Percentiles rank a stretch among this genome's conserved stretches.
phyloP scores from a whole-genome alignment of 495 filamentous ascomycete genomes.

The Penicillium steckii region DNA sequence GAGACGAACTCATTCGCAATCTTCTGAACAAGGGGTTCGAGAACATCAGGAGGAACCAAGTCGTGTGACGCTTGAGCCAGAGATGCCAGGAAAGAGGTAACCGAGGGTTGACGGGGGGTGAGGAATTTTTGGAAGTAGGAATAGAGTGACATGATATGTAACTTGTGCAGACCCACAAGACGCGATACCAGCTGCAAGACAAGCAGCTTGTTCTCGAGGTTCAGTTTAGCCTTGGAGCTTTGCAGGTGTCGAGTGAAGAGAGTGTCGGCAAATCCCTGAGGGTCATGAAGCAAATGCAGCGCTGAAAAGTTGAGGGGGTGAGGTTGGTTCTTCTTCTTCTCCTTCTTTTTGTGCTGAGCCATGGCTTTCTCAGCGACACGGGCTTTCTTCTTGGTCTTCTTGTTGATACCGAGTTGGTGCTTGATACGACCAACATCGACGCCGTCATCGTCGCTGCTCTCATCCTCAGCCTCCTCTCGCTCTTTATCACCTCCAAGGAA shows the following conservation, averaged over 20 bases:
- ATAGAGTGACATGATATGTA: constrained; percentile 81
- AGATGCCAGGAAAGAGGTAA: constrained; percentile 91
- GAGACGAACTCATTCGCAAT: constrained; percentile 98
- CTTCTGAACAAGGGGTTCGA: constrained; percentile 90
- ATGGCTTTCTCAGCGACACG: constrained; percentile 76
- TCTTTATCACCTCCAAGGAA: constrained; percentile 96
- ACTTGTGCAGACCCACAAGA: constrained; percentile 88
- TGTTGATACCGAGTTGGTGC: constrained; percentile 87
- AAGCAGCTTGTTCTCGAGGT: constrained; percentile 85
- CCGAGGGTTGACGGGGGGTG: constrained; percentile 83
- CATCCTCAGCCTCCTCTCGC: constrained; percentile 86
- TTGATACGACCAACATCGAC: constrained; percentile 78
- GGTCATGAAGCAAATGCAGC: constrained; percentile 93
- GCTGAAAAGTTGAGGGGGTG: constrained; percentile 95
- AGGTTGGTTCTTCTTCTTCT: constrained; percentile 82
- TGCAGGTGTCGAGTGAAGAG: constrained; percentile 91
- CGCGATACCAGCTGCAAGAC: constrained; percentile 88
- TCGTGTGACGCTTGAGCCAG: constrained; percentile 89
- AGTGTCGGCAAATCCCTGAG: constrained; percentile 89
- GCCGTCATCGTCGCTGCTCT: constrained; percentile 75
- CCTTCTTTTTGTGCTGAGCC: constrained; percentile 67
- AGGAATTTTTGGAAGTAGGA: constrained; percentile 84
- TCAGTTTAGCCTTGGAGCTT: constrained; percentile 77
- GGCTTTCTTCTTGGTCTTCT: constrained; percentile 87
- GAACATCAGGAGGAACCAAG: constrained; percentile 86